Evolutionary conservation across 78 protist species (phyloP).

Genomic region (Dictyostelium purpureum): DNA sequence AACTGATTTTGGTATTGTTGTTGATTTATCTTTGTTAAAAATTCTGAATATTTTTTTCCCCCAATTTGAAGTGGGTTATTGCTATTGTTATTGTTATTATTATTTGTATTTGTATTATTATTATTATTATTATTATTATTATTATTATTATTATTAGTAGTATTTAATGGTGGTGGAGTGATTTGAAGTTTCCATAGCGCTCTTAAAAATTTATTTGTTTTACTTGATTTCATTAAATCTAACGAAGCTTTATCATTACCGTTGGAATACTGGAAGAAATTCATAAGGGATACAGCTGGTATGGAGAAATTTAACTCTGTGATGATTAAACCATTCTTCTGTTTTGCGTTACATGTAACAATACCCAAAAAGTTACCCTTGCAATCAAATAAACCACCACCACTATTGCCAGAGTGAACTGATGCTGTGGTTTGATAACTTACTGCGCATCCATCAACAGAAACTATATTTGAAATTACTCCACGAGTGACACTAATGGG

Average conservation of each 20-base stretch:
- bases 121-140: neutral
- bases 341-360: slow-evolving; percentile 77
- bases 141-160: neutral
- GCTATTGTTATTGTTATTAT: neutral
- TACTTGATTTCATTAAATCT: slow-evolving; percentile 22
- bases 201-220: slow-evolving; percentile 47
- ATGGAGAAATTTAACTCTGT: slow-evolving; percentile 66
- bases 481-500: slow-evolving; percentile 42
- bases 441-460: slow-evolving; percentile 42
- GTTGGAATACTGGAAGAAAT: slow-evolving; percentile 56
- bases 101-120: neutral
- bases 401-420: slow-evolving; percentile 67
- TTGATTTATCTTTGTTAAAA: neutral
- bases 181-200: slow-evolving; percentile 77
- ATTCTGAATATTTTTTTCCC: neutral
- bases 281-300: slow-evolving; percentile 24
- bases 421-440: slow-evolving; percentile 75
- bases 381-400: slow-evolving; percentile 75
- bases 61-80: neutral
- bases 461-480: slow-evolving; percentile 58
- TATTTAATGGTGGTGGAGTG: slow-evolving; percentile 40
- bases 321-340: slow-evolving; percentile 61
- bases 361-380: slow-evolving; percentile 60
- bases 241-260: slow-evolving; percentile 9
- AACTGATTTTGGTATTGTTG: neutral